Evolutionary conservation across 129 eudicot genomes (phyloP), one percentile per base, ranked within the genome.

Genomic region (Escallonia herrerae): DNA sequence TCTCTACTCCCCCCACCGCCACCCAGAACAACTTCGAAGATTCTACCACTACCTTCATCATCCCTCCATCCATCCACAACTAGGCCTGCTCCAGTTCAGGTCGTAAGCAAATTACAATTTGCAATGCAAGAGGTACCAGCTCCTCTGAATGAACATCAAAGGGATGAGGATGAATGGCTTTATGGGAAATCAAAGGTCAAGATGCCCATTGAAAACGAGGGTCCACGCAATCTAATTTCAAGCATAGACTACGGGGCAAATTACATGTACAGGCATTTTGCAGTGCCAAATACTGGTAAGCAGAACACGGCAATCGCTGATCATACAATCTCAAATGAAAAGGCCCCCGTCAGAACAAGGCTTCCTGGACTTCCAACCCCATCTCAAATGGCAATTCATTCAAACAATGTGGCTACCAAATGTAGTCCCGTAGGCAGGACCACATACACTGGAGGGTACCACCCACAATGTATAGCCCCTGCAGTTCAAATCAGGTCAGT

Each of bases 401-500:
- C 33, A 22, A 22, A 22, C 56, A 61, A 53, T 39, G 13, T 13
- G n/a, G 52, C 2, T 14, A 51, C 6, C 58, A 50, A 3, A 39
- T 9, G 37, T 60, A 40, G 45, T 49, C 44, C 42, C 42, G 8
- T 64, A 49, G 51, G 72, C 3, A 15, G 64, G 64, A 43, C 72
- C 56, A 44, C 44, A 42, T 5, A 56, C 12, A 33, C 12, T 15
- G 61, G 43, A 8, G 51, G 14, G 68, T 62, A 42, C 63, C 51
- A 74, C 65, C 68, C 59, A 22, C 60, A 58, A 38, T 45, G 68
- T 41, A 41, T 63, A 8, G 83, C 83, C 9, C 83, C 83, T 5
- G 78, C 83, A 12, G 83, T 78, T 56, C 78, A 78, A 51, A 78
- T 78, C n/a, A 78, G 83, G 67, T 78, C 83, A 40, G 68, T 73